A percentile compares a stretch with the other conserved stretches of the same genome.
These are phyloP conservation scores for Sporothrix curviconia DNA, from an alignment of 2,329 filamentous ascomycete genomes.

Conservation along the genomic window DNA sequence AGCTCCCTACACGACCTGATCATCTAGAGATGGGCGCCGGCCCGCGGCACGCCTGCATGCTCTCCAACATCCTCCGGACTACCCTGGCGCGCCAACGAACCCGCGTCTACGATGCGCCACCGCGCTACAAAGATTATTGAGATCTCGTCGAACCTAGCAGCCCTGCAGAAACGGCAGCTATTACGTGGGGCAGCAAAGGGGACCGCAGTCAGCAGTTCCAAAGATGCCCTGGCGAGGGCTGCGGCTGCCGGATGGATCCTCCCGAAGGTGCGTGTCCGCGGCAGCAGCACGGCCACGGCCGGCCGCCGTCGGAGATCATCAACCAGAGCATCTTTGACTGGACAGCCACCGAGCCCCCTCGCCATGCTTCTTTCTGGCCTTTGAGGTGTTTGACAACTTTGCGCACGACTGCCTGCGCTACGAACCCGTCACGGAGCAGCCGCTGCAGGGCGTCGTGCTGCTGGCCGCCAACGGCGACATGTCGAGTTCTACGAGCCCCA, in stretches of 20 bases:
- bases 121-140: slow-evolving; percentile 92
- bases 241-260: too few relatives aligned
- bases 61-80: slow-evolving; percentile 97
- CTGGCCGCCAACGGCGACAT: slow-evolving; percentile 83
- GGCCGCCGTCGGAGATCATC: slow-evolving; percentile 85
- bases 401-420: slow-evolving; percentile 92
- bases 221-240: background rate
- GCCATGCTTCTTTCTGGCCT: slow-evolving; percentile 93
- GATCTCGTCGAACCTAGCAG: slow-evolving; percentile 76
- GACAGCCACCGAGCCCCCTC: slow-evolving; percentile 77
- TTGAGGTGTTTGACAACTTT: slow-evolving; percentile 99
- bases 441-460: slow-evolving; percentile 82
- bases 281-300: slow-evolving; percentile 71
- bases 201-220: too few relatives aligned
- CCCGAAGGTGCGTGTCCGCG: too few relatives aligned
- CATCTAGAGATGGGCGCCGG: slow-evolving; percentile 99
- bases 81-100: slow-evolving; percentile 83
- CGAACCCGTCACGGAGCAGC: slow-evolving; percentile 70
- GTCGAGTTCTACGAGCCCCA: slow-evolving; percentile 80
- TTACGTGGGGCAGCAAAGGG: background rate
- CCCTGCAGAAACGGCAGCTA: slow-evolving; percentile 67
- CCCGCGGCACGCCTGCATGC: slow-evolving; percentile 92
- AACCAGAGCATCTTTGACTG: slow-evolving; percentile 95
- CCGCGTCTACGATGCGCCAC: slow-evolving; percentile 89
- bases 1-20: slow-evolving; percentile 91